Evolutionary conservation across 768 basidiomycete species (phyloP).

Genomic region (Leccinum boreale): DNA sequence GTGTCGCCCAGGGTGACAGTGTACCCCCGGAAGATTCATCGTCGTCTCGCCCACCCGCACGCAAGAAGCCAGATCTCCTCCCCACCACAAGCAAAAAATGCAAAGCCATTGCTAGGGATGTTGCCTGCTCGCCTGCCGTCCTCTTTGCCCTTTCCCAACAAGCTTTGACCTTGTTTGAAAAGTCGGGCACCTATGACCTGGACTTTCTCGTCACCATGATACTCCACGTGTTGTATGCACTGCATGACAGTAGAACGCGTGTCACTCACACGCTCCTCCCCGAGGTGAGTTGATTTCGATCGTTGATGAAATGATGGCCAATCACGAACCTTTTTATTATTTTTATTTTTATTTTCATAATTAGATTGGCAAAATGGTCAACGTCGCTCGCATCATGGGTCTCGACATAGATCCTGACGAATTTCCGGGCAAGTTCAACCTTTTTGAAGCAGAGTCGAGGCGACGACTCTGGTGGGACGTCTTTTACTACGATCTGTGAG

Average conservation of each 20-base stretch:
- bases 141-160: slow-evolving; percentile 50
- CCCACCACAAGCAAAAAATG: slow-evolving; percentile 19
- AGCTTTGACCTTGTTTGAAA: slow-evolving; percentile 42
- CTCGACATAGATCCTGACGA: slow-evolving; percentile 59
- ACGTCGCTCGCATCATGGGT: slow-evolving; percentile 60
- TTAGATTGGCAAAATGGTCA: slow-evolving; percentile 69
- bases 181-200: slow-evolving; percentile 42
- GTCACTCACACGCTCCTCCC: slow-evolving; percentile 34
- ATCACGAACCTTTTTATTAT: slow-evolving; percentile 6
- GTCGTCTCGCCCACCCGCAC: slow-evolving; percentile 19
- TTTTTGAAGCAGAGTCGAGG: slow-evolving; percentile 51
- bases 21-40: slow-evolving; percentile 18
- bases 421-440: slow-evolving; percentile 41
- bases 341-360: neutral
- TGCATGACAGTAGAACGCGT: slow-evolving; percentile 49
- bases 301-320: slow-evolving; percentile 21
- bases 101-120: slow-evolving; percentile 30
- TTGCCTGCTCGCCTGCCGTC: slow-evolving; percentile 32
- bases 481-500: slow-evolving; percentile 74
- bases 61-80: slow-evolving; percentile 21
- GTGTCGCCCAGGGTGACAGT: slow-evolving; percentile 17
- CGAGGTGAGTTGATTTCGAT: slow-evolving; percentile 28
- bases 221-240: slow-evolving; percentile 50
- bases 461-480: slow-evolving; percentile 77
- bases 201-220: slow-evolving; percentile 61